Conservation (phyloP, 345 rosid species). For the Sonneratia caseolaris region DNA sequence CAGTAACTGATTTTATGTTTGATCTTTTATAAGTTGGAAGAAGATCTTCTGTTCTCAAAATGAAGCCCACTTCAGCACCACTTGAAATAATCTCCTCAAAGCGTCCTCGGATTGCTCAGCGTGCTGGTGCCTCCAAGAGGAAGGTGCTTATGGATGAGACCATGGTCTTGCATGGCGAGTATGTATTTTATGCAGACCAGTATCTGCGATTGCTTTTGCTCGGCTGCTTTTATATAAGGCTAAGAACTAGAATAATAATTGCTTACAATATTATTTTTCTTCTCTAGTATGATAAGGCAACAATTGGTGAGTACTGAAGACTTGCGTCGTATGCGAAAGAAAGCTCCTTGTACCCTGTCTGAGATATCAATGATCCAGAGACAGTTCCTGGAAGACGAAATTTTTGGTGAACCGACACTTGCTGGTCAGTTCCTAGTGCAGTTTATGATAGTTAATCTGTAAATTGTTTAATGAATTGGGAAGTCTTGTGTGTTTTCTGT, state of each 20-base stretch:
- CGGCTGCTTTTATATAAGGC: not conserved
- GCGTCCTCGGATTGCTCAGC: slow-evolving; percentile 48
- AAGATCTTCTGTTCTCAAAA: slow-evolving; percentile 49
- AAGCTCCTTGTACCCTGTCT: slow-evolving; percentile 92
- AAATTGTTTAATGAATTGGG: too few relatives aligned
- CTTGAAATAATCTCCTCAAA: slow-evolving; percentile 53
- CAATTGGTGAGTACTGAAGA: slow-evolving; percentile 81
- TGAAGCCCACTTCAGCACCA: slow-evolving; percentile 70
- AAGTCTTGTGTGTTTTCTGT: too few relatives aligned
- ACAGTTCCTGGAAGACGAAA: slow-evolving; percentile 65
- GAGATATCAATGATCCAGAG: slow-evolving; percentile 84
- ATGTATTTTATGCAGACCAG: slow-evolving; percentile 26
- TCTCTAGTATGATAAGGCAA: slow-evolving; percentile 68
- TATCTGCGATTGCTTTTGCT: slow-evolving; percentile 1
- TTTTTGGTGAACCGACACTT: slow-evolving; percentile 50
- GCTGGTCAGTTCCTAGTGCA: slow-evolving; percentile 56
- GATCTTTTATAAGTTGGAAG: slow-evolving; percentile 54
- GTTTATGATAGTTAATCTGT: slow-evolving; percentile 1
- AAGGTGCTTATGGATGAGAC: slow-evolving; percentile 89
- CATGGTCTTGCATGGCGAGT: slow-evolving; percentile 99
- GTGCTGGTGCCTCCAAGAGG: slow-evolving; percentile 60
- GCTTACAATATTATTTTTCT: slow-evolving; percentile 6
- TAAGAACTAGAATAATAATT: not conserved
- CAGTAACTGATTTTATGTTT: not conserved
- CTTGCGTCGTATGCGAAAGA: slow-evolving; percentile 88